These are phyloP conservation scores for Clonostachys byssicola DNA, from an alignment of 2,329 filamentous ascomycete genomes.

Conservation along the genomic window DNA sequence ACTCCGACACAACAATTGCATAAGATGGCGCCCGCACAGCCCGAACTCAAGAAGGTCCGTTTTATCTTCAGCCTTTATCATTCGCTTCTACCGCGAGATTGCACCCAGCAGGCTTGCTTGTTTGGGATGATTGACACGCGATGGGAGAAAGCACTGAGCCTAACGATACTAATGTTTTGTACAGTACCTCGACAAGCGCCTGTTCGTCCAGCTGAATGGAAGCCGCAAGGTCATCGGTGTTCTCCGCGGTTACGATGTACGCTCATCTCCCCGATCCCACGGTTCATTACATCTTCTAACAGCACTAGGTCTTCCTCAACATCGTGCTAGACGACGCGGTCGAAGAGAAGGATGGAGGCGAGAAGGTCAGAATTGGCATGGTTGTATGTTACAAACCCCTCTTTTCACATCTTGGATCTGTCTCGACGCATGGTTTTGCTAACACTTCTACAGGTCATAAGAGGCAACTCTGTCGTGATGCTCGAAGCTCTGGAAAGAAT, in stretches of 20 bases:
- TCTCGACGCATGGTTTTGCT: conserved; percentile 9
- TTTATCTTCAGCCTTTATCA: not conserved
- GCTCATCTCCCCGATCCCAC: conserved; percentile 16
- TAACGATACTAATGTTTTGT: conserved; percentile 13
- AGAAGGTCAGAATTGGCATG: conserved; percentile 89
- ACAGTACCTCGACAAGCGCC: conserved; percentile 97
- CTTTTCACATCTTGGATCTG: not conserved
- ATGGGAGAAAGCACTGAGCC: not conserved
- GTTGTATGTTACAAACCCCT: conserved; percentile 58
- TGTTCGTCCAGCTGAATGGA: conserved; percentile 96
- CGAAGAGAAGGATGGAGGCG: conserved; percentile 87
- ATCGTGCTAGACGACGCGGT: conserved; percentile 96
- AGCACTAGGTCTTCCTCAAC: conserved; percentile 87
- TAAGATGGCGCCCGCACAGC: conserved; percentile 97
- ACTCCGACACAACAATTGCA: conserved; percentile 13
- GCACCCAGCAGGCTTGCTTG: not conserved
- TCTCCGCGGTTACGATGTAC: conserved; percentile 91
- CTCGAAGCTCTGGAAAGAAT: conserved; percentile 77
- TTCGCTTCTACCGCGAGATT: not conserved
- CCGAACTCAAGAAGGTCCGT: conserved; percentile 93
- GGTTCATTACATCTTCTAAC: not conserved
- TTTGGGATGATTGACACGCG: not conserved
- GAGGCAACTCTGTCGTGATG: conserved; percentile 98
- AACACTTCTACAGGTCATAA: conserved; percentile 66
- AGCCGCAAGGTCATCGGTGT: conserved; percentile 96